A percentile compares a stretch with the other conserved stretches of the same genome.
phyloP scores from a whole-genome alignment of 441 rosid genomes.

The Rhodomyrtus psidioides region DNA sequence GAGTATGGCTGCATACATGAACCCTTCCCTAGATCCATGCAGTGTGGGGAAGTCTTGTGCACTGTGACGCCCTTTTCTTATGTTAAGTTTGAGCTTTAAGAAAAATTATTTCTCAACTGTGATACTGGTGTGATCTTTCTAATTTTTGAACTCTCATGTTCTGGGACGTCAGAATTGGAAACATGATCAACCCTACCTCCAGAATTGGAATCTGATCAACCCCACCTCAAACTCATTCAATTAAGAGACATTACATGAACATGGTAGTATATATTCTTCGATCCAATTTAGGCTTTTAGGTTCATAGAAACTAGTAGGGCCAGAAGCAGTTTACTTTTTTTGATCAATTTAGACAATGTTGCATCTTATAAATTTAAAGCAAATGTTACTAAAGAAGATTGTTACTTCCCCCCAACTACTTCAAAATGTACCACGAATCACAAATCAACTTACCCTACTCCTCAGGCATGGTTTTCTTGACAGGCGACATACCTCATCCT shows the following conservation, averaged over 20 bases:
- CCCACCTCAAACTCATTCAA: not conserved
- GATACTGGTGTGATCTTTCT: not conserved
- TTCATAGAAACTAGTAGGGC: not conserved
- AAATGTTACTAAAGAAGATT: not conserved
- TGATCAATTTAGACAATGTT: not conserved
- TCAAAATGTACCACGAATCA: not conserved
- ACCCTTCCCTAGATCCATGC: not conserved
- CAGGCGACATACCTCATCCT: not conserved
- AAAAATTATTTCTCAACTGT: not conserved
- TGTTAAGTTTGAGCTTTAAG: not conserved
- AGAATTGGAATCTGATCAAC: not conserved
- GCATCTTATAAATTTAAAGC: not conserved
- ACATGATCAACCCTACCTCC: not conserved
- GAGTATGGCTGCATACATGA: not conserved
- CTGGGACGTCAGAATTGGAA: not conserved
- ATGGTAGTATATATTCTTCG: not conserved
- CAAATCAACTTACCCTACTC: not conserved
- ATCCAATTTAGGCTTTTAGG: not conserved
- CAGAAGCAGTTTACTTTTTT: not conserved
- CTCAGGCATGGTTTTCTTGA: not conserved
- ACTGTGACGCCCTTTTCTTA: not conserved
- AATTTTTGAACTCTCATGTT: not conserved
- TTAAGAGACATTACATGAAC: not conserved
- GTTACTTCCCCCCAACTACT: not conserved
- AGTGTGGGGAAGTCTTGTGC: not conserved